phyloP scores from a whole-genome alignment of 306 rosid genomes.

The Citrullus colocynthis region DNA sequence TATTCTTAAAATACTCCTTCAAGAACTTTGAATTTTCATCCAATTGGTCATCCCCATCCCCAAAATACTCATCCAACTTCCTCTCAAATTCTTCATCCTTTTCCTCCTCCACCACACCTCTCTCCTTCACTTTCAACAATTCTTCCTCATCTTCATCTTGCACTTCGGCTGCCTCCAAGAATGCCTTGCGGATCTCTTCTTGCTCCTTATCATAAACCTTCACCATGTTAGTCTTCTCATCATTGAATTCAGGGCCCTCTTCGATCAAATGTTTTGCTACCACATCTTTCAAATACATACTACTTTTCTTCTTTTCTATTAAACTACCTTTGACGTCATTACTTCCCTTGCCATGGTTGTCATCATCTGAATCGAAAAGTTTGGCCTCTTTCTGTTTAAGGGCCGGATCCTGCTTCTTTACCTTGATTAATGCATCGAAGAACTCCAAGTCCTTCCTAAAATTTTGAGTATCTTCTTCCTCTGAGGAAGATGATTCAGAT shows the following conservation, averaged over 20 bases:
- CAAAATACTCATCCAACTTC: conserved; percentile 61
- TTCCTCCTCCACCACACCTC: conserved; percentile 20
- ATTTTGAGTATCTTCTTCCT: conserved; percentile 10
- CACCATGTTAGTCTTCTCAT: conserved; percentile 6
- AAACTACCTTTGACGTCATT: conserved; percentile 6
- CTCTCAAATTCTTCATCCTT: conserved; percentile 24
- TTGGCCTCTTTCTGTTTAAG: conserved; percentile 44
- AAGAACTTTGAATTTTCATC: conserved; percentile 45
- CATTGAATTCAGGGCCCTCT: conserved; percentile 47
- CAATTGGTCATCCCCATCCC: conserved; percentile 21
- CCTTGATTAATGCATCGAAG: conserved; percentile 57
- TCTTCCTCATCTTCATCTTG: conserved; percentile 42
- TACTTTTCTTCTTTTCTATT: conserved; percentile 19
- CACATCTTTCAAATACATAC: conserved; percentile 64
- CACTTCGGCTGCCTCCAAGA: conserved; percentile 37
- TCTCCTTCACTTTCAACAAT: conserved; percentile 28
- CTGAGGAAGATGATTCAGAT: conserved; percentile 25
- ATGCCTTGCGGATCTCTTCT: conserved; percentile 45
- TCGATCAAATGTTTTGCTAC: conserved; percentile 53
- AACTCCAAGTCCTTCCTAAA: conserved; percentile 26
- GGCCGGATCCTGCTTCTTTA: conserved; percentile 52
- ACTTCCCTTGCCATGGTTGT: conserved; percentile 17
- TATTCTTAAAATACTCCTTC: conserved; percentile 41
- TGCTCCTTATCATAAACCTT: conserved; percentile 53
- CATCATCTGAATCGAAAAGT: conserved; percentile 39